Base-by-base conservation (phyloP, 78 protist species). In the Dictyostelium intermedium region DNA sequence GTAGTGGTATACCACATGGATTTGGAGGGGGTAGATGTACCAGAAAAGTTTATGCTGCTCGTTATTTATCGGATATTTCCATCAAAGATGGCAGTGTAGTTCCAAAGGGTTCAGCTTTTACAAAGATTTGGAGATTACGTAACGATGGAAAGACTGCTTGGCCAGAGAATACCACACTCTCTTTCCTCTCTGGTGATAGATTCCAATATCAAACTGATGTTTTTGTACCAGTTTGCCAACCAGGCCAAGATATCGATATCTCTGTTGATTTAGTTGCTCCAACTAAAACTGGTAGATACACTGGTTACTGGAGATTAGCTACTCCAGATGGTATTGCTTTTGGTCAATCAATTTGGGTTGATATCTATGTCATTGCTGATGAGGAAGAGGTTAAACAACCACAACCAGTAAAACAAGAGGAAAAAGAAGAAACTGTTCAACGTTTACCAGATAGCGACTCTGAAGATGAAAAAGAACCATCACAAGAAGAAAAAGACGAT, bases 51-150 rank as follows among this genome's bases (percentile, higher is more conserved):
- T 85, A 63, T 39, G 16, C 84, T 13, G 72, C 95, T 30, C 95
- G 97, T 30, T 95, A 82, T n/a, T 30, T 95, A 32, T 30, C 92
- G 3, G 97, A 95, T 69, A 85, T 95, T 10, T n/a, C 97, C 11
- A 35, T 95, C 10, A 45, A 34, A 39, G 97, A 95, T 78, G 96
- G 96, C 16, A 92, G 97, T 56, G 23, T 91, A 11, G 11, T 95
- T 9, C 23, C 81, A 9, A 92, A 95, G 25, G 69, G 43, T 23
- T 11, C 82, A 9, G 3, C 9, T 20, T 93, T 95, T 53, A 94
- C 94, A 66, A 95, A 95, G 81, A 87, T 63, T 79, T 95, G 97
- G 97, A 69, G 91, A 32, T 6, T 95, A 20, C 20, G 76, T n/a
- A 95, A 95, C 30, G 95, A 83, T 2, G 96, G 97, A 37, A 70